These are phyloP conservation scores for Cladophialophora carrionii DNA, from an alignment of 2,329 filamentous ascomycete species.

Conservation along the genomic window DNA sequence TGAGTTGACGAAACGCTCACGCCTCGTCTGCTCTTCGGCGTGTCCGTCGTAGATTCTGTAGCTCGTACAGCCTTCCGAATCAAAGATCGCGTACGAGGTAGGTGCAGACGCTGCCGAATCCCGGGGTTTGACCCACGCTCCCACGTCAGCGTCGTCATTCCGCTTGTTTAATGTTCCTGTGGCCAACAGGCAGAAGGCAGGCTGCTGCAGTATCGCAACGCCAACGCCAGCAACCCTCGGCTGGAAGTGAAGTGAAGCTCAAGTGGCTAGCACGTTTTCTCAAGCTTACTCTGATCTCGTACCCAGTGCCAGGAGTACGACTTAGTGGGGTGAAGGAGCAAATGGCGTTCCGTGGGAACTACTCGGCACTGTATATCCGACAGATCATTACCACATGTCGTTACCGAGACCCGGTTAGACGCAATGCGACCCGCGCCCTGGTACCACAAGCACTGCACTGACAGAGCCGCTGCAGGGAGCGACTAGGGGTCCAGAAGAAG, in stretches of 20 bases:
- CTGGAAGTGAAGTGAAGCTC: not conserved
- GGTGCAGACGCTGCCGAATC: conserved; percentile 10
- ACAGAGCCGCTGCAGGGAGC: conserved; percentile 2
- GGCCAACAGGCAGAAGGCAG: not conserved
- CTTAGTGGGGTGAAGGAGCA: not conserved
- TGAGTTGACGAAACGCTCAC: not conserved
- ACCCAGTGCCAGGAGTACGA: too few relatives aligned
- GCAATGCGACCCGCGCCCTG: conserved; percentile 10
- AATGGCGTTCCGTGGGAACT: not conserved
- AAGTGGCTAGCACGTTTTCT: conserved; percentile 1
- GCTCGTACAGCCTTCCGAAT: not conserved
- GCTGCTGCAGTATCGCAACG: too few relatives aligned
- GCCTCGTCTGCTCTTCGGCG: not conserved
- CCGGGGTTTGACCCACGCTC: conserved; percentile 14
- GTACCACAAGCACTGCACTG: not conserved
- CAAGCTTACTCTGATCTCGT: not conserved
- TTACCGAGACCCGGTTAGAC: conserved; percentile 6
- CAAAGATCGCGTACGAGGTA: conserved; percentile 1
- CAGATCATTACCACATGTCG: conserved; percentile 19
- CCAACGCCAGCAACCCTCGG: not conserved
- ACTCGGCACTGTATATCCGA: conserved; percentile 18
- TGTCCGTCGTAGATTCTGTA: not conserved
- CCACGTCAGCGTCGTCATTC: conserved; percentile 6
- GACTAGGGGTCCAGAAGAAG: not conserved
- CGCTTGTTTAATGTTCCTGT: not conserved